A percentile compares a stretch with the other conserved stretches of the same genome.
These are phyloP conservation scores for Pythium rishiriense DNA, from an alignment of 352 stramenopile genomes.

Conservation along the genomic window DNA sequence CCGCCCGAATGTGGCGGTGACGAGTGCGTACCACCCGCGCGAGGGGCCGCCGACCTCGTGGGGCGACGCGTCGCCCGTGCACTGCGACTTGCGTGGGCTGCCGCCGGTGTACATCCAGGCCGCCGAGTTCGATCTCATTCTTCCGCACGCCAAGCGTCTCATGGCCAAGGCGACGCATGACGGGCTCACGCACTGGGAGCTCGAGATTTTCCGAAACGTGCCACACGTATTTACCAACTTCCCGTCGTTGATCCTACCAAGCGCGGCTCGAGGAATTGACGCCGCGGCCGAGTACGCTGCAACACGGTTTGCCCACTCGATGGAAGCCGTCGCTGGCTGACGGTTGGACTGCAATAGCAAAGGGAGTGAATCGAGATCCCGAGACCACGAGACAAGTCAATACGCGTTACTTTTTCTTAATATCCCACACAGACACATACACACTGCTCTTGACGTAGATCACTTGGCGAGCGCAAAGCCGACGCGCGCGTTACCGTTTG, in stretches of 20 bases:
- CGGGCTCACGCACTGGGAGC: slow-evolving; percentile 18
- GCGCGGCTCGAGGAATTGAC: slow-evolving; percentile 20
- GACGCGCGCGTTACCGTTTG: slow-evolving; percentile 59
- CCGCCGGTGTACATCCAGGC: slow-evolving; percentile 28
- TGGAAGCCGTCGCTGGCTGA: slow-evolving; percentile 92
- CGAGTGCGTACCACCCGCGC: slow-evolving; percentile 21
- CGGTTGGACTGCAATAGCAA: too few relatives aligned
- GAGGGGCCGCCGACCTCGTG: slow-evolving; percentile 21
- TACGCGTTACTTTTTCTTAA: too few relatives aligned
- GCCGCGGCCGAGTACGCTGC: slow-evolving; percentile 24
- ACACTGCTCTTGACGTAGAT: slow-evolving; percentile 48
- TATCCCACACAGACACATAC: too few relatives aligned
- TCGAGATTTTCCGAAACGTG: slow-evolving; percentile 26
- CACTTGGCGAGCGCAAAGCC: slow-evolving; percentile 66
- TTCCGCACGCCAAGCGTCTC: slow-evolving; percentile 20
- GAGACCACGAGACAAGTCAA: too few relatives aligned
- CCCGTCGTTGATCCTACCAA: slow-evolving; percentile 22
- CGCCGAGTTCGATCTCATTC: slow-evolving; percentile 25
- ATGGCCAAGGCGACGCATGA: slow-evolving; percentile 17
- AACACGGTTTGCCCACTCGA: not conserved
- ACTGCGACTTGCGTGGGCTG: slow-evolving; percentile 18
- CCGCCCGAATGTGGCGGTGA: slow-evolving; percentile 8
- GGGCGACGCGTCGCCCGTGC: slow-evolving; percentile 24
- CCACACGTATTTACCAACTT: slow-evolving; percentile 34
- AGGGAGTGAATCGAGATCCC: too few relatives aligned